These are phyloP conservation scores for Colletotrichum sp. DNA, from an alignment of 2,329 filamentous ascomycete genomes.

Conservation along the genomic window DNA sequence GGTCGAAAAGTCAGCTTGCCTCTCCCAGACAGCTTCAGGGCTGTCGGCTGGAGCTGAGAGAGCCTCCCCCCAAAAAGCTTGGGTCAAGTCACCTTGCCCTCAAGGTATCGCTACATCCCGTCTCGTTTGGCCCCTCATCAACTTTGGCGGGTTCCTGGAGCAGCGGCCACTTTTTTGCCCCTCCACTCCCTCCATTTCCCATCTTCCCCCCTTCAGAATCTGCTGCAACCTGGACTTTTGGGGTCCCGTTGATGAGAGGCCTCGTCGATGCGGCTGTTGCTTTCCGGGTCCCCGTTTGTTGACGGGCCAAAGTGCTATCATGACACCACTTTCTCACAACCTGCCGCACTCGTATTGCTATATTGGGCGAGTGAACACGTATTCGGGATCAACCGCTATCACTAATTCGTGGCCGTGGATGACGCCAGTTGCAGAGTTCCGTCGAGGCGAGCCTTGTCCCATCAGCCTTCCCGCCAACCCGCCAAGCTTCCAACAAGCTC, in stretches of 20 bases:
- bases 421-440: neutral
- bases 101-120: slow-evolving; percentile 4
- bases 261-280: neutral
- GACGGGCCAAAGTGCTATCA: slow-evolving; percentile 1
- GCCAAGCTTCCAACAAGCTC: slow-evolving; percentile 11
- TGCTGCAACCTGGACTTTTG: neutral
- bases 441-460: neutral
- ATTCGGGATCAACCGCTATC: neutral
- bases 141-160: slow-evolving; percentile 12
- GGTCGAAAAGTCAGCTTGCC: neutral
- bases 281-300: slow-evolving; percentile 9
- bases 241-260: neutral
- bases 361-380: neutral
- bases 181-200: slow-evolving; percentile 4
- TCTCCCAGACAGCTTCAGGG: neutral
- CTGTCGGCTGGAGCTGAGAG: neutral
- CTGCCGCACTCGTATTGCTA: neutral
- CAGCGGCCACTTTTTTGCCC: slow-evolving; percentile 11
- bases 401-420: neutral
- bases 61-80: neutral
- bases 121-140: neutral
- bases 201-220: neutral
- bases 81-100: neutral
- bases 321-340: slow-evolving; percentile 9
- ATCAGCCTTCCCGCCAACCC: neutral